Percentiles rank a stretch among this genome's conserved stretches.
These are phyloP conservation scores for Ganoderma multipileum DNA, from an alignment of 1,284 basidiomycete species.

Conservation along the genomic window DNA sequence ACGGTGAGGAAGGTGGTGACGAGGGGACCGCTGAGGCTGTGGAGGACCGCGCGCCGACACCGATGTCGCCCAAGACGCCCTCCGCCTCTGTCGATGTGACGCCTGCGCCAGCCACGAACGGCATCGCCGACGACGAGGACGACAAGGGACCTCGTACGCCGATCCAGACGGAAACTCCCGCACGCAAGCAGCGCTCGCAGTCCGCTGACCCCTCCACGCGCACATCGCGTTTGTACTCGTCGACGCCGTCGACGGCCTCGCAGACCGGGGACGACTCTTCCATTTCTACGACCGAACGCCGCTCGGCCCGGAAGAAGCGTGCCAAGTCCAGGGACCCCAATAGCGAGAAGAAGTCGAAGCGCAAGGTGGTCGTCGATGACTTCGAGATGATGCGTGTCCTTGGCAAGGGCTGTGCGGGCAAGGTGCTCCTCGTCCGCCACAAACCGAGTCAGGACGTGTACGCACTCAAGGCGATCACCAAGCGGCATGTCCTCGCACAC, in stretches of 20 bases:
- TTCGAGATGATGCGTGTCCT: constrained; percentile 97
- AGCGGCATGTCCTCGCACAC: constrained; percentile 93
- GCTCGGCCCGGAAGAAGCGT: constrained; percentile 58
- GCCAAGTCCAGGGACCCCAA: constrained; percentile 58
- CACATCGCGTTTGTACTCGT: constrained; percentile 63
- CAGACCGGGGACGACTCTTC: constrained; percentile 69
- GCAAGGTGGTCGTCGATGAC: constrained; percentile 84
- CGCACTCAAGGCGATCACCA: constrained; percentile 97
- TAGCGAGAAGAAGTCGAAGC: constrained; percentile 59
- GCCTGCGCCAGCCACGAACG: constrained; percentile 10
- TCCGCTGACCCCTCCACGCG: constrained; percentile 73
- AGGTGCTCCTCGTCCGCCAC: constrained; percentile 88
- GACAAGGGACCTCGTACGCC: constrained; percentile 46
- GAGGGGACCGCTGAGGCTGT: constrained; percentile 29
- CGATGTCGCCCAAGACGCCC: constrained; percentile 36
- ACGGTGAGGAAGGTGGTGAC: constrained; percentile 27
- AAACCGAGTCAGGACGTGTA: constrained; percentile 76
- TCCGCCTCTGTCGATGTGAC: constrained; percentile 12
- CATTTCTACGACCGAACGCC: constrained; percentile 56
- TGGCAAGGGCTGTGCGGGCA: constrained; percentile 96
- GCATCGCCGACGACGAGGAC: constrained; percentile 36
- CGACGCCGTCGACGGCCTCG: constrained; percentile 51
- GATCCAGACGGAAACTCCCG: constrained; percentile 41
- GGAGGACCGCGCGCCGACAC: constrained; percentile 35
- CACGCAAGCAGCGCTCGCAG: constrained; percentile 64